Conservation (phyloP, 495 filamentous ascomycete species). For the Talaromyces wortmannii region DNA sequence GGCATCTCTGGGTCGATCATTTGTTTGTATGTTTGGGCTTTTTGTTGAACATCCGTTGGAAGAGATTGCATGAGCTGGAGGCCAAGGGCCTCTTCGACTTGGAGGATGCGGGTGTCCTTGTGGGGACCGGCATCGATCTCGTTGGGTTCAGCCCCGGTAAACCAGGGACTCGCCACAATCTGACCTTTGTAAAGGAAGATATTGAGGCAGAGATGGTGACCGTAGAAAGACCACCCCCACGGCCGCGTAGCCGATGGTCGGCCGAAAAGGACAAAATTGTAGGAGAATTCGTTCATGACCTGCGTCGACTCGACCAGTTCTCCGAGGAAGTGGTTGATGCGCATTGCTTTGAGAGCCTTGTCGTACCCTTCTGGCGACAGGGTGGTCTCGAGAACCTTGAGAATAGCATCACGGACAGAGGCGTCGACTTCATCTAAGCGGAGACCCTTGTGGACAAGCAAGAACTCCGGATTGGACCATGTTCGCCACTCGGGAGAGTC, state of each 20-base stretch:
- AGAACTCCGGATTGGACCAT: conserved; percentile 72
- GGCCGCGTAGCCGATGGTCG: conserved; percentile 41
- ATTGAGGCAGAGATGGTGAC: conserved; percentile 68
- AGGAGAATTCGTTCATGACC: conserved; percentile 67
- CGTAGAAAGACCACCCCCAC: conserved; percentile 73
- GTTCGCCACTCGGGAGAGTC: conserved; percentile 66
- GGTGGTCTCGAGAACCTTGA: conserved; percentile 46
- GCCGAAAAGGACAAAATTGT: conserved; percentile 65
- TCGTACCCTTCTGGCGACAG: conserved; percentile 63
- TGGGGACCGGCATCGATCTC: conserved; percentile 58
- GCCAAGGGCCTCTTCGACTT: conserved; percentile 56
- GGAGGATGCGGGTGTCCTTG: conserved; percentile 54
- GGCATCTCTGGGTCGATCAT: conserved; percentile 58
- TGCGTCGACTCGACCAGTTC: conserved; percentile 51
- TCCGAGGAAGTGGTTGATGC: conserved; percentile 74
- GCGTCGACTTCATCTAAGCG: conserved; percentile 53
- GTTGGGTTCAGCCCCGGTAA: conserved; percentile 73
- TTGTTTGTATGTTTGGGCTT: conserved; percentile 47
- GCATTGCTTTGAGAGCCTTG: conserved; percentile 63
- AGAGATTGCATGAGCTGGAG: conserved; percentile 63
- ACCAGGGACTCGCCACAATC: conserved; percentile 61
- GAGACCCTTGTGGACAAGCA: conserved; percentile 54
- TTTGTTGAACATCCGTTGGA: conserved; percentile 29
- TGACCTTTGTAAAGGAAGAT: conserved; percentile 55
- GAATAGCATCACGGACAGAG: conserved; percentile 35